Evolutionary conservation across 208 protist species (phyloP).

Genomic region (Crithidia expoeki): DNA sequence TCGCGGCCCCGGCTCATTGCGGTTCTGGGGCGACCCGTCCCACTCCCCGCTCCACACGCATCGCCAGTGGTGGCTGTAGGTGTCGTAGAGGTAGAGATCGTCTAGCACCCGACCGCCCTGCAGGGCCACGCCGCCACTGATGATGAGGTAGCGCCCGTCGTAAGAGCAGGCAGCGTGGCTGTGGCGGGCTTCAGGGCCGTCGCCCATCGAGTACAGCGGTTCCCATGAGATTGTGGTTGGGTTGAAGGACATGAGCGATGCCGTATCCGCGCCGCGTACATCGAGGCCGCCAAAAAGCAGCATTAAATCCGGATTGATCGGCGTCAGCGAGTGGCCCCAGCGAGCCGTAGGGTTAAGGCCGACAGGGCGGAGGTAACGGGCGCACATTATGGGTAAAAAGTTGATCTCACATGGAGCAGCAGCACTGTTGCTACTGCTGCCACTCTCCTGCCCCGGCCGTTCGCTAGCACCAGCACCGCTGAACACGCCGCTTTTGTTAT

Average conservation of each 20-base stretch:
- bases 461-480: not conserved
- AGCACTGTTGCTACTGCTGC: not conserved
- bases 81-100: slow-evolving; percentile 76
- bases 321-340: slow-evolving; percentile 80
- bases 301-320: slow-evolving; percentile 48
- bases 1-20: slow-evolving; percentile 66
- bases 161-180: slow-evolving; percentile 75
- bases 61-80: slow-evolving; percentile 56
- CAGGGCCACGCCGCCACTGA: slow-evolving; percentile 62
- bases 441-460: not conserved
- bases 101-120: slow-evolving; percentile 41
- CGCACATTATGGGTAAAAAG: slow-evolving; percentile 86
- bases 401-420: slow-evolving; percentile 51
- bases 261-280: slow-evolving; percentile 39
- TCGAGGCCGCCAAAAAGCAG: slow-evolving; percentile 77
- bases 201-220: slow-evolving; percentile 45
- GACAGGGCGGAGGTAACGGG: slow-evolving; percentile 63
- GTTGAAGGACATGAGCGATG: slow-evolving; percentile 65
- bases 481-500: not conserved
- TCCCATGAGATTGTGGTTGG: slow-evolving; percentile 70
- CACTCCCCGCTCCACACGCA: slow-evolving; percentile 55
- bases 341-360: slow-evolving; percentile 61
- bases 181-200: slow-evolving; percentile 50
- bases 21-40: slow-evolving; percentile 33
- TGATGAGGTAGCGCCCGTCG: slow-evolving; percentile 69